Base-by-base conservation (phyloP, 805 yeast species). In the Lachancea sp. region DNA sequence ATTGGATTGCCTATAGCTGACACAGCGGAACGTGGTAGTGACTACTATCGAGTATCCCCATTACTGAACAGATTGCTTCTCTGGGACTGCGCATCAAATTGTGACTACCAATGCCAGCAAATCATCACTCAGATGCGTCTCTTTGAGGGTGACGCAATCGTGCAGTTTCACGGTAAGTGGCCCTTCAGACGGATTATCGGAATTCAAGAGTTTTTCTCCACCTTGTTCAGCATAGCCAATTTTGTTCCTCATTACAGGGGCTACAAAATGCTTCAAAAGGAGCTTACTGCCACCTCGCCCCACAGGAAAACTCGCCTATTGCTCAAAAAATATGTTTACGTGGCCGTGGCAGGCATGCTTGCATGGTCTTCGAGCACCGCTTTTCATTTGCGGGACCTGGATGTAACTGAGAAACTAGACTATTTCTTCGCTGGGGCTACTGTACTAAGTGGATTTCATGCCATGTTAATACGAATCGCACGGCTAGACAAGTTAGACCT, bases 91-190 rank as follows among this genome's bases (percentile, higher is more conserved):
- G 63, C 63, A 2, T 72, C 79, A 21, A 80, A 92, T 55, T 92
- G 98, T 63, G 97, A 92, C 63, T 92, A 92, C 61, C 83, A 79
- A 51, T 92, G 98, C 60, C 97, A 92, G 60, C 78, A 87, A 41
- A 57, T 76, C 7, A 67, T 90, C 33, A 88, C 96, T 0, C 53
- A 55, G 2, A 65, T 73, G 28, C 68, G 95, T 17, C 61, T 65
- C 12, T 48, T 42, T 0, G 48, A 62, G 2, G 68, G 71, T n/a
- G 69, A 72, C 44, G 80, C 77, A 41, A 65, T 86, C 0, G 71
- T 72, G 29, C 98, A 92, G 60, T 92, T 86, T 64, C 96, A 92
- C 61, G 98, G 98, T 0, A 92, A 92, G 65, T 92, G 98, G 98
- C 97, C 97, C 2, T 92, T 92, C 54, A 46, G 68, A 13, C 70